Conservation (phyloP, 768 basidiomycete species). For the Rickenella mellea region DNA sequence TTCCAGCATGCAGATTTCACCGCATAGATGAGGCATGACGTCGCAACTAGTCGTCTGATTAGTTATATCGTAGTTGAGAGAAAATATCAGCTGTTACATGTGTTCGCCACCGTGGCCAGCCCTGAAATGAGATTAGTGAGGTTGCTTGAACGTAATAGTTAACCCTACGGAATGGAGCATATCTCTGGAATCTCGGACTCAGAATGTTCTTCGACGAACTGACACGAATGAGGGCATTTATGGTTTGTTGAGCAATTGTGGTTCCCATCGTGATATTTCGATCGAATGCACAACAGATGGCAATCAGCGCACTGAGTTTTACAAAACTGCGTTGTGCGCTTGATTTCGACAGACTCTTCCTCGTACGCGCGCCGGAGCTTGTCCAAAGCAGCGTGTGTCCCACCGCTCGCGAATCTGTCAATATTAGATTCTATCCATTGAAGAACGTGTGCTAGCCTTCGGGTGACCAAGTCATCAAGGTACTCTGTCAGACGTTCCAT, state of each 20-base stretch:
- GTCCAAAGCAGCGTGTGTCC: conserved; percentile 32
- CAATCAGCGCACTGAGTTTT: conserved; percentile 36
- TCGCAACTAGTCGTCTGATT: conserved; percentile 32
- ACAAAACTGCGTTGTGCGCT: conserved; percentile 38
- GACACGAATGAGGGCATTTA: conserved; percentile 32
- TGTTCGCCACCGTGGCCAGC: conserved; percentile 51
- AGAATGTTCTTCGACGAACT: conserved; percentile 28
- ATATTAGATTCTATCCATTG: conserved; percentile 44
- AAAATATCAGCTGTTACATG: conserved; percentile 34
- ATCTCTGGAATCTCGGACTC: conserved; percentile 17
- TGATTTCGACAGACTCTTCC: conserved; percentile 33
- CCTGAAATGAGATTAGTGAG: conserved; percentile 19
- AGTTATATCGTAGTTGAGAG: neutral
- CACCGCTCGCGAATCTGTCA: conserved; percentile 30
- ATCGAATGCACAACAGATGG: conserved; percentile 37
- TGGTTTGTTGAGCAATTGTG: conserved; percentile 48
- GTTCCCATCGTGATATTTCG: conserved; percentile 32
- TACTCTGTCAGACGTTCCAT: conserved; percentile 24
- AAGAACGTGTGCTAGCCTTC: conserved; percentile 36
- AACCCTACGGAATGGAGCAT: conserved; percentile 40
- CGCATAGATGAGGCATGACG: conserved; percentile 43
- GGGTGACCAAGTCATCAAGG: conserved; percentile 28
- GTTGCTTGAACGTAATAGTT: neutral
- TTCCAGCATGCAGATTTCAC: conserved; percentile 34
- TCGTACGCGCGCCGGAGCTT: conserved; percentile 35